Conservation (phyloP, 345 rosid species). For the Eucalyptus sp. region DNA sequence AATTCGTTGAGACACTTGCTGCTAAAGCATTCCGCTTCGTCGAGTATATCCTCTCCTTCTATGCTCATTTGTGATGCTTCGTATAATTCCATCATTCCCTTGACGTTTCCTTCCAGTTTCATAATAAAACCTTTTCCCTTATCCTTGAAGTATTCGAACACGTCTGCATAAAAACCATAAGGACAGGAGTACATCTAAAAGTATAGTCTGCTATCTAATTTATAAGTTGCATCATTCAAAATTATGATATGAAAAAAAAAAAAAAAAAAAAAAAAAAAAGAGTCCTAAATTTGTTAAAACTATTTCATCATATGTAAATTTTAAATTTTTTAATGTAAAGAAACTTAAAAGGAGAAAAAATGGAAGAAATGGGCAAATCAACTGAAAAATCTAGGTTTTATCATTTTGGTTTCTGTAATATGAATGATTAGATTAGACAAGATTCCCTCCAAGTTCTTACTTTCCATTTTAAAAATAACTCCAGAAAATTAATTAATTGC, state of each 20-base stretch:
- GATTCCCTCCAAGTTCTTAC: background rate
- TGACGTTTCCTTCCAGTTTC: background rate
- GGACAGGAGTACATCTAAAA: background rate
- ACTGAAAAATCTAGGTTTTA: background rate
- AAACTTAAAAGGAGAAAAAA: background rate
- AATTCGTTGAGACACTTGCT: background rate
- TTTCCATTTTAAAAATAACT: background rate
- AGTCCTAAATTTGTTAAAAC: background rate
- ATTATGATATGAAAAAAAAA: background rate
- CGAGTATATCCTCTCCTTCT: conserved; percentile 32
- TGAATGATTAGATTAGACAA: background rate
- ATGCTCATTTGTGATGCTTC: conserved; percentile 46
- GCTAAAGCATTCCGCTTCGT: conserved; percentile 9
- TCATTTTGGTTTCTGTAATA: background rate
- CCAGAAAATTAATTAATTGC: background rate
- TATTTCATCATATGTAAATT: background rate
- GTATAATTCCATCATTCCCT: conserved; percentile 20
- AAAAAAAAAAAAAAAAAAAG: background rate
- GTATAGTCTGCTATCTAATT: too few relatives aligned
- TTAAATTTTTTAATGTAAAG: background rate
- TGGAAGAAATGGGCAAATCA: background rate
- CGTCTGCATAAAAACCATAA: background rate
- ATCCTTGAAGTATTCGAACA: conserved; percentile 12
- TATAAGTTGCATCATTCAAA: background rate
- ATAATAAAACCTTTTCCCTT: background rate